Conservation (phyloP, 2,329 filamentous ascomycete species). For the Alternaria metachromatica region DNA sequence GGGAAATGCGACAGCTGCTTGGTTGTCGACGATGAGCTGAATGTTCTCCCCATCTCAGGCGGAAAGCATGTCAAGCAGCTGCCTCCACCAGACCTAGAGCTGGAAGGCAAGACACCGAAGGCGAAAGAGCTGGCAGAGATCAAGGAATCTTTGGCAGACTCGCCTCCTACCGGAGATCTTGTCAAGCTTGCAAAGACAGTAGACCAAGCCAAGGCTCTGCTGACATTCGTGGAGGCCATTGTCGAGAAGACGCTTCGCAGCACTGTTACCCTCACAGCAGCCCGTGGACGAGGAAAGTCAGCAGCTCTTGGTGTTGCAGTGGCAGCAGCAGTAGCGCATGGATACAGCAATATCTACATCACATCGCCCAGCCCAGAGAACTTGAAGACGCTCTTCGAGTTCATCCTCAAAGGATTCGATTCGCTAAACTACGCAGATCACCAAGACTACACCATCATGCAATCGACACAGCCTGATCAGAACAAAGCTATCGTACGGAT, state of each 20-base stretch:
- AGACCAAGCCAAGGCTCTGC: conserved; percentile 94
- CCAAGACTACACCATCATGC: conserved; percentile 95
- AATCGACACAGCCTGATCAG: conserved; percentile 97
- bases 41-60: conserved; percentile 95
- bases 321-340: conserved; percentile 90
- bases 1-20: conserved; percentile 95
- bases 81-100: conserved; percentile 75
- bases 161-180: conserved; percentile 83
- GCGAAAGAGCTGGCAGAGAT: conserved; percentile 80
- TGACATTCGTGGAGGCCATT: conserved; percentile 96
- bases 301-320: conserved; percentile 94
- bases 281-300: conserved; percentile 94
- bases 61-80: conserved; percentile 87
- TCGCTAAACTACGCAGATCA: conserved; percentile 93
- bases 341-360: conserved; percentile 99
- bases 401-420: conserved; percentile 98
- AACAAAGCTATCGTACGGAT: conserved; percentile 98
- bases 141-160: conserved; percentile 85
- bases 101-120: conserved; percentile 73
- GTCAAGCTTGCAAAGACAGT: conserved; percentile 86
- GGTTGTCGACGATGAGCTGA: conserved; percentile 96
- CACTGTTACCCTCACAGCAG: conserved; percentile 92
- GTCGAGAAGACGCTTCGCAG: conserved; percentile 93
- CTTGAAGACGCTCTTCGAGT: conserved; percentile 97
- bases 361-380: conserved; percentile 98